Conservation (phyloP, 495 filamentous ascomycete species). For the Zalerion maritima region DNA sequence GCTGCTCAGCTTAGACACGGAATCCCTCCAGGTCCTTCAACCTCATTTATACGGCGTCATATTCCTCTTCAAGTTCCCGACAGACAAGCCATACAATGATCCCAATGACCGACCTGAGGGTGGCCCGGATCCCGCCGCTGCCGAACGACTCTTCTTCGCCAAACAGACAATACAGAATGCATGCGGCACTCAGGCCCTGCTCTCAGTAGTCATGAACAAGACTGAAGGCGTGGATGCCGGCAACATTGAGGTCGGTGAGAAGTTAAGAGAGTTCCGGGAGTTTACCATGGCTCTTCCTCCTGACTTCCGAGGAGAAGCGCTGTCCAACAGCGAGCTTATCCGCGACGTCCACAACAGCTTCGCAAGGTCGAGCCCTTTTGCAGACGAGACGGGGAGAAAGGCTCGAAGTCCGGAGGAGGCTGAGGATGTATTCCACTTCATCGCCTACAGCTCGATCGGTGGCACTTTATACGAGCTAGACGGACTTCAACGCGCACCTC, state of each 20-base stretch:
- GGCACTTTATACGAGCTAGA: constrained; percentile 84
- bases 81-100: constrained; percentile 46
- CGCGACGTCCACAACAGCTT: constrained; percentile 90
- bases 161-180: constrained; percentile 98
- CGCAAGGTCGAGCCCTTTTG: constrained; percentile 73
- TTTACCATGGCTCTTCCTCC: constrained; percentile 81
- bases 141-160: constrained; percentile 80
- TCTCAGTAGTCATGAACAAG: constrained; percentile 86
- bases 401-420: constrained; percentile 37
- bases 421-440: constrained; percentile 93
- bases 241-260: constrained; percentile 38
- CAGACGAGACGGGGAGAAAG: constrained; percentile 64
- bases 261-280: constrained; percentile 68
- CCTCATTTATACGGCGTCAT: constrained; percentile 95
- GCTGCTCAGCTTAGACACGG: constrained; percentile 75
- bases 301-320: constrained; percentile 49
- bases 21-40: constrained; percentile 59
- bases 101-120: constrained; percentile 58
- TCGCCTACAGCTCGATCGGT: constrained; percentile 78
- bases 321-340: constrained; percentile 63
- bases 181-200: constrained; percentile 90
- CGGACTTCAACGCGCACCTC: constrained; percentile 82
- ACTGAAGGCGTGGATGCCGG: constrained; percentile 19
- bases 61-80: constrained; percentile 97
- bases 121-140: constrained; percentile 56